phyloP scores from a whole-genome alignment of 192 early-diverging fungal genomes.

The Dissophora ornata region DNA sequence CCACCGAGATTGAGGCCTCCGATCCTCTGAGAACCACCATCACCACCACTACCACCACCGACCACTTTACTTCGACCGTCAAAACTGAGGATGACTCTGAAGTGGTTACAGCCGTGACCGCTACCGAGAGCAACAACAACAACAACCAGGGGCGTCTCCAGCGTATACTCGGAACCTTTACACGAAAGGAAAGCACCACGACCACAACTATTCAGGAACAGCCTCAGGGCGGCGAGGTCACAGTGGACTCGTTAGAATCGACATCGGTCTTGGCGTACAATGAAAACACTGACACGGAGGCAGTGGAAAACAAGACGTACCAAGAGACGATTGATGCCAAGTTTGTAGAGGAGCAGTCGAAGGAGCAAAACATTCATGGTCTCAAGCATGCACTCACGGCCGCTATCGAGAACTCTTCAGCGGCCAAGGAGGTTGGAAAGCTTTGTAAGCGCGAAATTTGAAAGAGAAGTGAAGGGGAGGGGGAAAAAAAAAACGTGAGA shows the following conservation, averaged over 20 bases:
- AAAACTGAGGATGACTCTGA: neutral
- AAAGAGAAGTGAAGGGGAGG: no score
- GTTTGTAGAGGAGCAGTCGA: constrained; percentile 40
- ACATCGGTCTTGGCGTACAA: neutral
- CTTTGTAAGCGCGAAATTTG: constrained; percentile 18
- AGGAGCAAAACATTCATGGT: constrained; percentile 22
- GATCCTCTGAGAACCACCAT: constrained; percentile 10
- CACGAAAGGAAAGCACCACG: neutral
- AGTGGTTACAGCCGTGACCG: neutral
- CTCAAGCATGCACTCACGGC: constrained; percentile 34
- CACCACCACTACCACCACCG: constrained; percentile 11
- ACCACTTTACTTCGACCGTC: neutral
- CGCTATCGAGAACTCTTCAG: constrained; percentile 28
- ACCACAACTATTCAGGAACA: constrained; percentile 19
- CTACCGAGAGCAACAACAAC: neutral
- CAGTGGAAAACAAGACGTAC: neutral
- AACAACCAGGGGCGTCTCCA: no score
- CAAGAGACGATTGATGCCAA: constrained; percentile 41
- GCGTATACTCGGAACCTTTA: no score
- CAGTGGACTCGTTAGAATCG: constrained; percentile 5
- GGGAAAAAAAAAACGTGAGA: neutral
- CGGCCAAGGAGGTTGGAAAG: constrained; percentile 8
- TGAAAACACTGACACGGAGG: neutral
- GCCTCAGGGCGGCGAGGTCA: constrained; percentile 2
- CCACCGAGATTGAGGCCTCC: no score